phyloP scores from a whole-genome alignment of 2,329 filamentous ascomycete species.

The Pseudogymnoascus sp. region DNA sequence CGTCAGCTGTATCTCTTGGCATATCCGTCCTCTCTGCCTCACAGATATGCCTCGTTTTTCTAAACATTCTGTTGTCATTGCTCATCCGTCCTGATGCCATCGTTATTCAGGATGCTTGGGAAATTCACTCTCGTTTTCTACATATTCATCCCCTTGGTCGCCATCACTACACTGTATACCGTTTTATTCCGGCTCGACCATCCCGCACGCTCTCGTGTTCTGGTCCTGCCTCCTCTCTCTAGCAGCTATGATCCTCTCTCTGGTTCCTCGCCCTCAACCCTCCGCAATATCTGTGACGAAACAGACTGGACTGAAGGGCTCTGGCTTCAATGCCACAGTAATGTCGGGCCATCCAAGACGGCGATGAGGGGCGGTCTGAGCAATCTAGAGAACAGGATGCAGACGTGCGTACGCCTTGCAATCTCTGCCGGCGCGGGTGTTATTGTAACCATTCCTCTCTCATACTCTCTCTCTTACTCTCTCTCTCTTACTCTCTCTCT shows the following conservation, averaged over 20 bases:
- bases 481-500: background rate
- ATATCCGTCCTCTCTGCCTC: background rate
- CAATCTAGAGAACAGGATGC: constrained; percentile 20
- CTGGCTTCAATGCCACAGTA: constrained; percentile 21
- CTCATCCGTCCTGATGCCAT: background rate
- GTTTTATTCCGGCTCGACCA: background rate
- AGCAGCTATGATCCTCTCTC: background rate
- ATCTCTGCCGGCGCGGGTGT: constrained; percentile 19
- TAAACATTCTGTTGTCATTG: background rate
- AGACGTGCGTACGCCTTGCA: constrained; percentile 20
- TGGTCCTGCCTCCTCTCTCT: background rate
- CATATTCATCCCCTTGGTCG: background rate
- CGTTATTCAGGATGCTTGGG: background rate
- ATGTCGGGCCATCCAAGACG: constrained; percentile 12
- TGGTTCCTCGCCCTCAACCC: background rate
- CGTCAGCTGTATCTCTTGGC: background rate
- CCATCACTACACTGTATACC: background rate
- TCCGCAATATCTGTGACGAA: constrained; percentile 13
- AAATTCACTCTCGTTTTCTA: background rate
- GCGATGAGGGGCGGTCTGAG: constrained; percentile 19
- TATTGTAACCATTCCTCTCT: constrained; percentile 10
- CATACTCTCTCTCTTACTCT: background rate
- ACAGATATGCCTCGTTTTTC: background rate
- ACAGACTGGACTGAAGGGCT: constrained; percentile 18
- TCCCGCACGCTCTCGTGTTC: background rate